phyloP scores from a whole-genome alignment of 495 filamentous ascomycete genomes.

The Cenococcum geophilum region DNA sequence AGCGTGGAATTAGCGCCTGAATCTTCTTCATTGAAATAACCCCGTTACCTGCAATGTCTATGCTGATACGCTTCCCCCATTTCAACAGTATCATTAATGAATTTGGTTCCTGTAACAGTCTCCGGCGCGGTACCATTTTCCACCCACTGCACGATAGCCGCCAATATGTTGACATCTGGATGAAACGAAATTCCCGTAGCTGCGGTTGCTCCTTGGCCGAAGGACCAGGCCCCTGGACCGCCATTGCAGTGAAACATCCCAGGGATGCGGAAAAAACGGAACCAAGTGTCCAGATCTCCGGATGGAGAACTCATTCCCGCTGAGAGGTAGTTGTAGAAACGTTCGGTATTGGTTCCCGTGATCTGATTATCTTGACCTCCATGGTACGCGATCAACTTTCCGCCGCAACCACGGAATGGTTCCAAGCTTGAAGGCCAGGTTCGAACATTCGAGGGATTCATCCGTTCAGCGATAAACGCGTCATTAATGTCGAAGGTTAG shows the following conservation, averaged over 20 bases:
- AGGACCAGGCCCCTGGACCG: slow-evolving; percentile 48
- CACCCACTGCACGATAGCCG: slow-evolving; percentile 55
- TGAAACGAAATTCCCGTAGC: slow-evolving; percentile 3
- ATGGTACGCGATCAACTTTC: slow-evolving; percentile 32
- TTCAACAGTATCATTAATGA: slow-evolving; percentile 38
- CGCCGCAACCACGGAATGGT: slow-evolving; percentile 20
- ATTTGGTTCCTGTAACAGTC: slow-evolving; percentile 50
- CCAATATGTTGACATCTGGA: slow-evolving; percentile 16
- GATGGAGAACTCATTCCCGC: slow-evolving; percentile 43
- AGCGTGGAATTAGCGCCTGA: background rate
- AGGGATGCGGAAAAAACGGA: slow-evolving; percentile 53
- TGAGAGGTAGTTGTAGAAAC: slow-evolving; percentile 38
- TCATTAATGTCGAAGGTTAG: slow-evolving; percentile 40
- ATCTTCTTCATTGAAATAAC: background rate
- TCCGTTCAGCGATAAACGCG: slow-evolving; percentile 18
- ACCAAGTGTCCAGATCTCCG: slow-evolving; percentile 47
- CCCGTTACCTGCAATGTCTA: slow-evolving; percentile 37
- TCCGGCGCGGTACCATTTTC: slow-evolving; percentile 52
- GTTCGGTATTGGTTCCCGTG: slow-evolving; percentile 15
- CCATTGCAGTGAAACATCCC: slow-evolving; percentile 49
- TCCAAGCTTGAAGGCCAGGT: slow-evolving; percentile 41
- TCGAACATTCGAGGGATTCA: slow-evolving; percentile 44
- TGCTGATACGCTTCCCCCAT: slow-evolving; percentile 37
- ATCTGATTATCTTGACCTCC: slow-evolving; percentile 29
- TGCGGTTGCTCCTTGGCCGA: slow-evolving; percentile 42